Base-by-base conservation (phyloP, 108 stramenopile genomes). In the Nannochloropsis salina region DNA sequence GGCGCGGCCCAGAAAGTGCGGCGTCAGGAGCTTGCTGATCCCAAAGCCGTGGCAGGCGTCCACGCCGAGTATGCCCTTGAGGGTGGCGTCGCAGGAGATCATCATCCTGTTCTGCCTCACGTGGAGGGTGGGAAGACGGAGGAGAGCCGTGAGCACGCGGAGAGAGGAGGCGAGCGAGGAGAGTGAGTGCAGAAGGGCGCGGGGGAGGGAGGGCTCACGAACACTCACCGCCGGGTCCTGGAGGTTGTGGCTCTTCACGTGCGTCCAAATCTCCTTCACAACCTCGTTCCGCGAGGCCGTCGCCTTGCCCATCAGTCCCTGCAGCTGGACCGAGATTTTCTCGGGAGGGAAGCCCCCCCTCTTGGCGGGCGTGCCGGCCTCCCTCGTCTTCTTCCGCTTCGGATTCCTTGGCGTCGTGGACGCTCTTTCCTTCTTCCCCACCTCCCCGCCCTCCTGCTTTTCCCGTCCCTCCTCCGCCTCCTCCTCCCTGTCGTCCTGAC, bases 211-310 rank as follows among this genome's bases (percentile, higher is more conserved):
- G 31, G 31, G 31, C 31, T 31, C 31, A 31, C 61, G n/a, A 74
- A 74, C 15, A 74, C 61, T 3, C n/a, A 74, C 86, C 42, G n/a
- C 22, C 2, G 86, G 86, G 82, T 86, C 44, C 86, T 86, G 86
- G 44, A 83, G 20, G 86, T 83, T 11, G 15, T 86, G 10, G 12
- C 11, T 22, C 42, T 41, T 20, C 12, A 86, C 83, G 43, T 86
- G 42, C 45, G 18, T 41, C 86, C 86, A 86, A 3, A 86, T 20
- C 47, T 47, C 22, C 47, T 85, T 85, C 31, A 42, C 31, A 80
- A 85, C 80, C 80, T 85, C 84, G 8, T 51, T 85, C 12, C 87
- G 45, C 4, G 79, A 18, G 15, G 80, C 79, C 42, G 20, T 20
- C 84, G 84, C 84, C 43, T 18, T 18, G 15, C 84, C 84, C 42